These are phyloP conservation scores for Gentiana dahurica DNA, from an alignment of 257 asterid genomes.

Conservation along the genomic window DNA sequence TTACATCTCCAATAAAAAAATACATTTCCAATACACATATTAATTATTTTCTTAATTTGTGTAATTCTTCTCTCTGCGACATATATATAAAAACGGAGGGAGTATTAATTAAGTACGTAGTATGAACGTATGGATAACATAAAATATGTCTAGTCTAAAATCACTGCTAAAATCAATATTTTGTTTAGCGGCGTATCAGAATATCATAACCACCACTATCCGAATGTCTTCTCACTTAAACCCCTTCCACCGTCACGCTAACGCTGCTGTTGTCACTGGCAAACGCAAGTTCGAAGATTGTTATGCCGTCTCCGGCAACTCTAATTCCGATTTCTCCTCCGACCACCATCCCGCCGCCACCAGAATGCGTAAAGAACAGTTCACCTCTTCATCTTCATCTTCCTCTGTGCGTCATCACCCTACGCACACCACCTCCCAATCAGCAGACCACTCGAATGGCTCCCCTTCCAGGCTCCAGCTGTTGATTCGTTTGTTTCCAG, in stretches of 20 bases:
- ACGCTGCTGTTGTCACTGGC: constrained; percentile 1
- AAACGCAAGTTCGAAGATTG: constrained; percentile 76
- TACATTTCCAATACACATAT: no score
- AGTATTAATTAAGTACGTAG: no score
- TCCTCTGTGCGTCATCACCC: constrained; percentile 15
- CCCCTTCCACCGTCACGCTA: constrained; percentile 5
- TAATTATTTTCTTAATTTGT: no score
- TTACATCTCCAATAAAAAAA: no score
- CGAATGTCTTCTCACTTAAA: background rate
- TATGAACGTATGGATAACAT: no score
- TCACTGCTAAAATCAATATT: no score
- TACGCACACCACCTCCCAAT: constrained; percentile 19
- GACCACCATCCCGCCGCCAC: constrained; percentile 1
- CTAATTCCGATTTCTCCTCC: constrained; percentile 12
- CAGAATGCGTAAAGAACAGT: constrained; percentile 57
- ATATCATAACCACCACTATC: no score
- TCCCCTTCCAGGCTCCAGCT: constrained; percentile 40
- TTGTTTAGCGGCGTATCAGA: no score
- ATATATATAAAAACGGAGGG: no score
- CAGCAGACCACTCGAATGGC: background rate
- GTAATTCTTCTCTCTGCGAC: no score
- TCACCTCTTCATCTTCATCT: constrained; percentile 25
- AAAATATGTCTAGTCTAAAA: no score
- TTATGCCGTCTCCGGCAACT: constrained; percentile 23
- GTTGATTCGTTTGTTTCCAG: constrained; percentile 64